Conservation (phyloP, 2,329 filamentous ascomycete genomes). For the Neospermospora avenae region DNA sequence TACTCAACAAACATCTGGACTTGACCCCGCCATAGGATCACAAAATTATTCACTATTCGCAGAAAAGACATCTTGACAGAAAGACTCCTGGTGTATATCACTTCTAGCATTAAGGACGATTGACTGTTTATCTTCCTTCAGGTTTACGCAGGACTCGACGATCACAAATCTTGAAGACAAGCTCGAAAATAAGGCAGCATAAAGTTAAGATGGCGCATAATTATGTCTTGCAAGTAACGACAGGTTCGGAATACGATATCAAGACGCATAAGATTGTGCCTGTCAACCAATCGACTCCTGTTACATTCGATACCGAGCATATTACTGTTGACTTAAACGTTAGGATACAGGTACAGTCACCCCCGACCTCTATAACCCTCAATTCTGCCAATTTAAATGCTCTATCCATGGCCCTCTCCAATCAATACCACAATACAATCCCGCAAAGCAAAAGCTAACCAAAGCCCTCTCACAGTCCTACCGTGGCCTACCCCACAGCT, state of each 20-base stretch:
- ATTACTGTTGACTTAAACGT: constrained; percentile 69
- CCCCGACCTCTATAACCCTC: constrained; percentile 20
- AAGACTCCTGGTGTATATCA: no score
- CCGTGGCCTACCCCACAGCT: constrained; percentile 65
- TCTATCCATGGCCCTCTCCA: constrained; percentile 27
- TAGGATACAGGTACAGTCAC: constrained; percentile 62
- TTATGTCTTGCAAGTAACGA: constrained; percentile 79
- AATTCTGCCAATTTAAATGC: background rate
- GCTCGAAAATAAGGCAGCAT: background rate
- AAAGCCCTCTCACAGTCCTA: constrained; percentile 42
- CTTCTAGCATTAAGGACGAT: no score
- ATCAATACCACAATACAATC: background rate
- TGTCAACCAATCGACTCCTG: constrained; percentile 66
- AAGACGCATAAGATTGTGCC: constrained; percentile 69
- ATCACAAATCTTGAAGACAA: background rate
- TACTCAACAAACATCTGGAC: background rate
- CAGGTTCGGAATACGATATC: constrained; percentile 72
- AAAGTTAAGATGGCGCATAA: constrained; percentile 56
- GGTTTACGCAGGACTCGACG: background rate
- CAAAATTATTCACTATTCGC: background rate
- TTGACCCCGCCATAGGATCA: background rate
- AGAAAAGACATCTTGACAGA: no score
- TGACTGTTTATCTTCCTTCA: background rate
- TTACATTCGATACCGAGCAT: constrained; percentile 60
- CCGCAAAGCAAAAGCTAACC: background rate